Evolutionary conservation across 768 basidiomycete species (phyloP).

Genomic region (Omphalotus guepiniiformis): DNA sequence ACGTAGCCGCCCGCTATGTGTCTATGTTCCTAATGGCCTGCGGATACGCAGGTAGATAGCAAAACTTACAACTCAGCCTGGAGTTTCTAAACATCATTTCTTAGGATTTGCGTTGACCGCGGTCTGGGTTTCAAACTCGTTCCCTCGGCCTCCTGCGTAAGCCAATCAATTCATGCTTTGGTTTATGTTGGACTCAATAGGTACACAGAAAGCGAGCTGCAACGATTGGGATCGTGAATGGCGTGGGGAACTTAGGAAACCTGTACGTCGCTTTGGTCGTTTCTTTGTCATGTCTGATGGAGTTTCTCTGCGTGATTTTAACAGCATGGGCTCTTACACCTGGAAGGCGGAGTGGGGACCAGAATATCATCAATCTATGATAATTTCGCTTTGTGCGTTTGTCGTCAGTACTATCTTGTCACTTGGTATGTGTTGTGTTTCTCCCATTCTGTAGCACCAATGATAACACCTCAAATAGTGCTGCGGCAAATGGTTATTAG

Average conservation of each 20-base stretch:
- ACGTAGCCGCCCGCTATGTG: slow-evolving; percentile 36
- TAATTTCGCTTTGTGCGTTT: slow-evolving; percentile 36
- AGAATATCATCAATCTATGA: slow-evolving; percentile 58
- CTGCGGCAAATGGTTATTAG: slow-evolving; percentile 26
- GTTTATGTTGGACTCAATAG: neutral
- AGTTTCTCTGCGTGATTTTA: neutral
- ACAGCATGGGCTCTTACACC: slow-evolving; percentile 56
- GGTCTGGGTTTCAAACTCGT: slow-evolving; percentile 60
- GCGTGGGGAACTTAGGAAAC: slow-evolving; percentile 50
- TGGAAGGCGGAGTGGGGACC: slow-evolving; percentile 65
- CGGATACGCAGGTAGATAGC: slow-evolving; percentile 35
- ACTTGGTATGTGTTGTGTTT: slow-evolving; percentile 9
- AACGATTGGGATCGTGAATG: slow-evolving; percentile 61
- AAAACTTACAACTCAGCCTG: neutral
- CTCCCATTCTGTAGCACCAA: neutral
- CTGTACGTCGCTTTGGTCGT: slow-evolving; percentile 45
- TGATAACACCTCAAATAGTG: slow-evolving; percentile 3
- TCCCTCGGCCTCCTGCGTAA: slow-evolving; percentile 59
- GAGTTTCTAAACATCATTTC: neutral
- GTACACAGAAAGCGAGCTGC: slow-evolving; percentile 41
- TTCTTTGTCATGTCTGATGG: neutral
- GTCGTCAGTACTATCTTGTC: slow-evolving; percentile 25
- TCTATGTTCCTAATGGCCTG: slow-evolving; percentile 43
- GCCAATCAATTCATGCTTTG: neutral
- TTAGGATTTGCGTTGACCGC: slow-evolving; percentile 38